Conservation (phyloP, 805 yeast genomes). For the Clavispora santaluciae region DNA sequence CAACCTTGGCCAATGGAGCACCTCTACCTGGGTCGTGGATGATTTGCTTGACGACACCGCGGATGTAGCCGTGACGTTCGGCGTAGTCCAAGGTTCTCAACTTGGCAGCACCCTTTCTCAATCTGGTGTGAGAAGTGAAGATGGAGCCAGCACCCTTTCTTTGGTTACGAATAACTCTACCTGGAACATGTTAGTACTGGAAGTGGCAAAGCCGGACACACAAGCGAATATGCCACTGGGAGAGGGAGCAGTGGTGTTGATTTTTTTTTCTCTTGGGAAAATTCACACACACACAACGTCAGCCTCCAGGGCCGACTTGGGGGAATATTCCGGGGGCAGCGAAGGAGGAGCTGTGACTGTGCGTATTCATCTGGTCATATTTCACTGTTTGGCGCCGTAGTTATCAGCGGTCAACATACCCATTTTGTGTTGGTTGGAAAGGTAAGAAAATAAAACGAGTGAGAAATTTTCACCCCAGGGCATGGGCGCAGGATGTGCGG, state of each 20-base stretch:
- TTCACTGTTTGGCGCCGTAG: not conserved
- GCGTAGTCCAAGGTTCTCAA: conserved; percentile 98
- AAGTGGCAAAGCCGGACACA: too few relatives aligned
- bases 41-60: conserved; percentile 98
- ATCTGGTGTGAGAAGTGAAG: conserved; percentile 99
- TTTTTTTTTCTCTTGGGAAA: too few relatives aligned
- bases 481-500: not conserved
- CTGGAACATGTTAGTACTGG: conserved; percentile 34
- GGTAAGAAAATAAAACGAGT: conserved; percentile 1
- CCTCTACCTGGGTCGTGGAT: conserved; percentile 99
- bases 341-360: not conserved
- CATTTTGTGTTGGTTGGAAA: conserved; percentile 14
- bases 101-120: conserved; percentile 99
- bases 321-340: too few relatives aligned
- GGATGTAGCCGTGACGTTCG: conserved; percentile 99
- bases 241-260: not conserved
- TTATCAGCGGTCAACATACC: conserved; percentile 11
- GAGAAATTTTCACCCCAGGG: conserved; percentile 15
- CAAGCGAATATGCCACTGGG: too few relatives aligned
- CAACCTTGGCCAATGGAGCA: conserved; percentile 99
- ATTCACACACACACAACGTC: too few relatives aligned
- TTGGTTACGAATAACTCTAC: conserved; percentile 99
- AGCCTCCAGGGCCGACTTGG: too few relatives aligned
- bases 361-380: not conserved
- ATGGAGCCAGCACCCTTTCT: conserved; percentile 99